These are phyloP conservation scores for Globisporangium megalacanthum DNA, from an alignment of 352 stramenopile genomes.

Conservation along the genomic window DNA sequence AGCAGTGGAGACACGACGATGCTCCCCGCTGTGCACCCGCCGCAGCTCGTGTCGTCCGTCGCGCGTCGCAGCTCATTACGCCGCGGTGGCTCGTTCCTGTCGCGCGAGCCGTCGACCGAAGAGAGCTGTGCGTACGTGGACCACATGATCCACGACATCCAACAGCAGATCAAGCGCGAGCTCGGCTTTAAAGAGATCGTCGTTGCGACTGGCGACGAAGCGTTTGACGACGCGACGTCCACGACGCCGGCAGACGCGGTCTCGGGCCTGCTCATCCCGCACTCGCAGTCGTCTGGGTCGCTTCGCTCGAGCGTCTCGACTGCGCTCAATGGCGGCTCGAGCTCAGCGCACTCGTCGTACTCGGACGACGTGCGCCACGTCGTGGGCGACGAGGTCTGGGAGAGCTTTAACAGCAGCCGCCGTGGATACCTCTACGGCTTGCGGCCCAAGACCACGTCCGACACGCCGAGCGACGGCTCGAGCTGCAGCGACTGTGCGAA, in stretches of 20 bases:
- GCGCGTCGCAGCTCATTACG: slow-evolving; percentile 29
- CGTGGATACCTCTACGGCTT: slow-evolving; percentile 22
- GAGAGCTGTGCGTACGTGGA: slow-evolving; percentile 60
- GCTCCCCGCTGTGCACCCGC: slow-evolving; percentile 33
- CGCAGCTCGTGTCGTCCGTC: slow-evolving; percentile 28
- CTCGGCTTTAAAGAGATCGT: slow-evolving; percentile 65
- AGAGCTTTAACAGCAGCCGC: slow-evolving; percentile 9
- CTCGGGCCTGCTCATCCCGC: slow-evolving; percentile 2
- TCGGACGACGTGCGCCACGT: slow-evolving; percentile 17
- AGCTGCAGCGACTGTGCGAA: slow-evolving; percentile 48
- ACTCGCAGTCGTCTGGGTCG: slow-evolving; percentile 4
- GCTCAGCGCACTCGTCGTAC: slow-evolving; percentile 15
- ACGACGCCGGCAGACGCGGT: slow-evolving; percentile 5
- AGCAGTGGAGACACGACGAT: slow-evolving; percentile 7
- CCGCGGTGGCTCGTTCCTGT: slow-evolving; percentile 12
- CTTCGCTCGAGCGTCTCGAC: slow-evolving; percentile 1
- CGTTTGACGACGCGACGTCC: slow-evolving; percentile 4
- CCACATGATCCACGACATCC: slow-evolving; percentile 59
- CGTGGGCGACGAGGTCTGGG: slow-evolving; percentile 17
- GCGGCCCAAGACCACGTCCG: slow-evolving; percentile 19
- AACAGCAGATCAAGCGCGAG: slow-evolving; percentile 49
- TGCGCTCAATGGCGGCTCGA: not conserved
- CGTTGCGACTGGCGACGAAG: slow-evolving; percentile 49
- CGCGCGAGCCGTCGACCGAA: slow-evolving; percentile 39
- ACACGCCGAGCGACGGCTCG: slow-evolving; percentile 21